A percentile compares a stretch with the other conserved stretches of the same genome.
phyloP scores from a whole-genome alignment of 495 filamentous ascomycete genomes.

The Hypomontagnella submonticulosa region DNA sequence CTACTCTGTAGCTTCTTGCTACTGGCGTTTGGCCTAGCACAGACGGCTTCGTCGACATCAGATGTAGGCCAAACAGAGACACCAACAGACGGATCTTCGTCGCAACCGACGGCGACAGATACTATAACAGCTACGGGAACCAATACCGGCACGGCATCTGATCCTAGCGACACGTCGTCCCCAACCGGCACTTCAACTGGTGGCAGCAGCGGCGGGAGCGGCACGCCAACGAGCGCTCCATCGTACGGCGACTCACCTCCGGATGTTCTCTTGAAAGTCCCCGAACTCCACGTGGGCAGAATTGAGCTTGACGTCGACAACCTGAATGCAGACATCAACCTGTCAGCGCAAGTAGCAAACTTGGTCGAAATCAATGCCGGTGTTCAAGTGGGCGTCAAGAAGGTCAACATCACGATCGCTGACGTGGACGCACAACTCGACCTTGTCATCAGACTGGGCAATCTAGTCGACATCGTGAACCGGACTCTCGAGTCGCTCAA shows the following conservation, averaged over 20 bases:
- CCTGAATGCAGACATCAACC: slow-evolving; percentile 64
- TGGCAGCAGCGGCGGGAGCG: slow-evolving; percentile 23
- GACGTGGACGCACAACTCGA: slow-evolving; percentile 67
- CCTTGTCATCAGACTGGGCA: slow-evolving; percentile 65
- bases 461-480: slow-evolving; percentile 68
- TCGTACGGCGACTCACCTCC: slow-evolving; percentile 51
- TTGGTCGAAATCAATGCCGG: slow-evolving; percentile 67
- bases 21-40: slow-evolving; percentile 39
- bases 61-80: slow-evolving; percentile 30
- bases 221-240: slow-evolving; percentile 27
- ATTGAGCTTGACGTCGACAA: slow-evolving; percentile 68
- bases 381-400: slow-evolving; percentile 60
- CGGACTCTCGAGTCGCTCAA: slow-evolving; percentile 65
- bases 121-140: slow-evolving; percentile 17
- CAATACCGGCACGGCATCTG: slow-evolving; percentile 14
- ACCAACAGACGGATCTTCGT: slow-evolving; percentile 10
- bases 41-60: slow-evolving; percentile 43
- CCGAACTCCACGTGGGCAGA: slow-evolving; percentile 62
- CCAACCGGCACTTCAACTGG: slow-evolving; percentile 27
- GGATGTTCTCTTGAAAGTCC: slow-evolving; percentile 66
- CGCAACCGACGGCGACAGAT: slow-evolving; percentile 21
- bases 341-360: slow-evolving; percentile 65
- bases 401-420: slow-evolving; percentile 68
- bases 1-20: slow-evolving; percentile 40
- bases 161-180: no score